Evolutionary conservation across 2,329 filamentous ascomycete species (phyloP).

Genomic region (Lachnellula cervina): DNA sequence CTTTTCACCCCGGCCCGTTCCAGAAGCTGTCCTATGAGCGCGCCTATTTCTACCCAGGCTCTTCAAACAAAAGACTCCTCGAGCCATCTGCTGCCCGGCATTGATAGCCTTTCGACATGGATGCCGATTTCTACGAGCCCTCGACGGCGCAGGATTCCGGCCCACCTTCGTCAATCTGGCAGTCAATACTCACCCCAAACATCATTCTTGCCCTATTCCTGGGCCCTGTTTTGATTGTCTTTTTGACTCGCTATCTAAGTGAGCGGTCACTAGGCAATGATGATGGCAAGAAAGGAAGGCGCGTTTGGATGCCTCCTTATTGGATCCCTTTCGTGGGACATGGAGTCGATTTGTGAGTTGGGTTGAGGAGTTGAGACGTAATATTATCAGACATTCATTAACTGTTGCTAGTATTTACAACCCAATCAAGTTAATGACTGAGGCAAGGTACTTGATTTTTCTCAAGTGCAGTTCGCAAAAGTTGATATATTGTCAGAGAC

Average conservation of each 20-base stretch:
- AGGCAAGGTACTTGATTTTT: slow-evolving; percentile 16
- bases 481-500: slow-evolving; percentile 17
- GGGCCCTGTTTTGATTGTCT: slow-evolving; percentile 15
- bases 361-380: slow-evolving; percentile 28
- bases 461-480: not conserved
- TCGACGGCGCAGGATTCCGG: not conserved
- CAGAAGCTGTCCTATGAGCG: too few relatives aligned
- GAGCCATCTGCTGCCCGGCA: not conserved
- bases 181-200: not conserved
- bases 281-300: slow-evolving; percentile 16
- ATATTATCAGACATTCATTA: slow-evolving; percentile 27
- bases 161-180: not conserved
- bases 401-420: slow-evolving; percentile 18
- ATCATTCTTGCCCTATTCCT: slow-evolving; percentile 18
- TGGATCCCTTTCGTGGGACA: slow-evolving; percentile 57
- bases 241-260: slow-evolving; percentile 25
- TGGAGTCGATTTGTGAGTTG: slow-evolving; percentile 43
- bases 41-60: too few relatives aligned
- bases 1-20: too few relatives aligned
- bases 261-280: slow-evolving; percentile 7
- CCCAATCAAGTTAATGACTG: slow-evolving; percentile 19
- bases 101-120: not conserved
- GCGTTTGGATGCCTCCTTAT: slow-evolving; percentile 49
- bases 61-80: not conserved
- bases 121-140: not conserved